Evolutionary conservation across 768 basidiomycete species (phyloP).

Genomic region (Rhodosporidiobolus odoratus): DNA sequence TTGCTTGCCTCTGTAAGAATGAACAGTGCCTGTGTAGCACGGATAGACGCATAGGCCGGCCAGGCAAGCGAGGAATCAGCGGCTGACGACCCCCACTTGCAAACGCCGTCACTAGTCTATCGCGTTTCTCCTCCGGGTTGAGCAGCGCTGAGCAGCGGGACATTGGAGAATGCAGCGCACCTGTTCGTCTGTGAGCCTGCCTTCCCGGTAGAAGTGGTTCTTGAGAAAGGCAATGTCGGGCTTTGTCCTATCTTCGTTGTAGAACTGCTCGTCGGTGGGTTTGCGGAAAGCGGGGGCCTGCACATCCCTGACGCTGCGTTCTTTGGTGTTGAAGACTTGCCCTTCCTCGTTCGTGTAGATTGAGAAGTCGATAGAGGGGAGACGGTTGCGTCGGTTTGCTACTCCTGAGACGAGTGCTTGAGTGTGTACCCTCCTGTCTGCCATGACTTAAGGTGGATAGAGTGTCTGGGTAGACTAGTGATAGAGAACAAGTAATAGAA

Average conservation of each 20-base stretch:
- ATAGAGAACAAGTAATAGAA: too few species aligned
- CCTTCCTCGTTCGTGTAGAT: constrained; percentile 65
- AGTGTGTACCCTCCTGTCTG: not conserved
- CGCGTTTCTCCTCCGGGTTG: too few species aligned
- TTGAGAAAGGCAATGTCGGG: constrained; percentile 95
- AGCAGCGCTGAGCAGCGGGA: not conserved
- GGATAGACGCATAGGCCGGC: not conserved
- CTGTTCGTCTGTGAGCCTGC: constrained; percentile 75
- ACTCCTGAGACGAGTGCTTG: constrained; percentile 39
- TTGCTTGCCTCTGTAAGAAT: constrained; percentile 85
- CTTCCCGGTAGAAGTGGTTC: constrained; percentile 98
- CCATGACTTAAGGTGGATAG: too few species aligned
- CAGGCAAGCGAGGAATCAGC: too few species aligned
- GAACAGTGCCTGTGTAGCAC: constrained; percentile 68
- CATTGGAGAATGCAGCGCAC: not conserved
- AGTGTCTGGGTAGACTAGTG: too few species aligned
- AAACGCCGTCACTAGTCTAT: not conserved
- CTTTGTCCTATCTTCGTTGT: constrained; percentile 72
- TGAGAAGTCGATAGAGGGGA: constrained; percentile 39
- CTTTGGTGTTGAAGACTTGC: constrained; percentile 80
- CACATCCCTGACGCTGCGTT: constrained; percentile 94
- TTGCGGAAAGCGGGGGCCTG: constrained; percentile 94
- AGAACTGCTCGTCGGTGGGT: constrained; percentile 92
- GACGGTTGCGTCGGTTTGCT: constrained; percentile 39
- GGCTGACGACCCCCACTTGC: not conserved